Evolutionary conservation across 345 rosid species (phyloP), one percentile per base, ranked within the genome.

Genomic region (Aquilaria yunnanensis): DNA sequence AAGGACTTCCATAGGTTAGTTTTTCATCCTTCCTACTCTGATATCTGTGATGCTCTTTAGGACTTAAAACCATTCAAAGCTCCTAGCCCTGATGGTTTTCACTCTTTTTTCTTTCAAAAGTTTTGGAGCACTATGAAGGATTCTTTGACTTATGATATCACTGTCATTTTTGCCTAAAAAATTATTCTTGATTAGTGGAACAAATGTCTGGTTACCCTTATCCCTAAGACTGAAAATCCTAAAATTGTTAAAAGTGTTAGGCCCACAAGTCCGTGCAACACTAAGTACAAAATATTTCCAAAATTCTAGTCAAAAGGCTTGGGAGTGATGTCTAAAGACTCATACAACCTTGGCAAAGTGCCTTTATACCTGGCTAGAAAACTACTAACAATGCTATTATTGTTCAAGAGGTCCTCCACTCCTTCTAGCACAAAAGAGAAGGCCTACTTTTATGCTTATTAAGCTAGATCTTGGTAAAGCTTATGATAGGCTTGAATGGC

Each of bases 71-170:
- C 54, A 6, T 14, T 1, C 14, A 51, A 51, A 51, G 54, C 54
- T 5, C 54, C 3, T 10, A 16, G 14, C 14, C 54, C 54, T 10
- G 14, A 5, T 14, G 12, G 10, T 10, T 14, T 51, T 5, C 54
- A 51, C 8, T 6, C 3, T 9, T 9, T 51, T 3, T 51, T 51
- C 14, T 51, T 10, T 16, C 54, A 51, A 0, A 10, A 14, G 5
- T 51, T 10, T 51, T 51, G 54, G 54, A 9, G 6, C n/a, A 51
- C 14, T 14, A 5, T 51, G 12, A 16, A 14, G 14, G 14, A 51
- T 1, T 10, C 5, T 1, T 1, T 51, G 5, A 11, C 0, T 5
- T 9, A 0, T 51, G 5, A 6, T 1, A 6, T 51, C 2, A 1
- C 6, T 14, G 54, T 5, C 2, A 5, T 51, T 14, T 51, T 51